Percentiles rank a stretch among this genome's conserved stretches.
Conservation (phyloP, 2,329 filamentous ascomycete species). For the Bipolaris bicolor region DNA sequence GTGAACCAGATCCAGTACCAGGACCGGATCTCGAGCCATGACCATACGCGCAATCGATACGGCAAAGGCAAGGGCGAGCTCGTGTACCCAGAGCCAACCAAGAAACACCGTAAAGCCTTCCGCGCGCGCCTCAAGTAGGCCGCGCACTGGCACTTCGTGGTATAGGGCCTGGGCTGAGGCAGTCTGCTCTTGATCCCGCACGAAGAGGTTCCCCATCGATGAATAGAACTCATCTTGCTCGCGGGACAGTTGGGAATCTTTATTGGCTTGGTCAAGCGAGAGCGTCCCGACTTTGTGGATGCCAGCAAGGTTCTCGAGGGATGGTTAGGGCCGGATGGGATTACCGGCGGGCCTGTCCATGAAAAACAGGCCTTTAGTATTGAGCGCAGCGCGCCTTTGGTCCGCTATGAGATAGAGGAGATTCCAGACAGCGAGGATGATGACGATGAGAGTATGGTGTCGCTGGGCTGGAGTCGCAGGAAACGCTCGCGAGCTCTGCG, state of each 20-base stretch:
- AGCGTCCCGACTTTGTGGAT: background rate
- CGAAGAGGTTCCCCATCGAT: background rate
- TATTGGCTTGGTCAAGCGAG: background rate
- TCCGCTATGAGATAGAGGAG: too few species aligned
- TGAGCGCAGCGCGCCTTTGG: too few species aligned
- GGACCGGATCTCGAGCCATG: background rate
- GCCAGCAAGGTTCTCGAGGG: background rate
- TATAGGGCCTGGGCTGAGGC: background rate
- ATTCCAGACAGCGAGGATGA: background rate
- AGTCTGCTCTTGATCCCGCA: background rate
- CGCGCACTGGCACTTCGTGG: background rate
- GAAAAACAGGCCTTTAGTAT: too few species aligned
- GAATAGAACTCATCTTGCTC: background rate
- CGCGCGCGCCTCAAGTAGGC: background rate
- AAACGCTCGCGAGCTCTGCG: background rate
- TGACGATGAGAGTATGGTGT: background rate
- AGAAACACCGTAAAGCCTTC: background rate
- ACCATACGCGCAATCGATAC: background rate
- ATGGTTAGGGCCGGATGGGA: too few species aligned
- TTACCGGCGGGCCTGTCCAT: too few species aligned
- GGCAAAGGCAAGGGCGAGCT: background rate
- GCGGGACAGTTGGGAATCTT: background rate
- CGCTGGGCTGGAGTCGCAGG: background rate
- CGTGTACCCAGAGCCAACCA: background rate
- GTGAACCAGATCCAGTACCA: background rate